These are phyloP conservation scores for Plantago ovata DNA, from an alignment of 257 asterid species.

Conservation along the genomic window DNA sequence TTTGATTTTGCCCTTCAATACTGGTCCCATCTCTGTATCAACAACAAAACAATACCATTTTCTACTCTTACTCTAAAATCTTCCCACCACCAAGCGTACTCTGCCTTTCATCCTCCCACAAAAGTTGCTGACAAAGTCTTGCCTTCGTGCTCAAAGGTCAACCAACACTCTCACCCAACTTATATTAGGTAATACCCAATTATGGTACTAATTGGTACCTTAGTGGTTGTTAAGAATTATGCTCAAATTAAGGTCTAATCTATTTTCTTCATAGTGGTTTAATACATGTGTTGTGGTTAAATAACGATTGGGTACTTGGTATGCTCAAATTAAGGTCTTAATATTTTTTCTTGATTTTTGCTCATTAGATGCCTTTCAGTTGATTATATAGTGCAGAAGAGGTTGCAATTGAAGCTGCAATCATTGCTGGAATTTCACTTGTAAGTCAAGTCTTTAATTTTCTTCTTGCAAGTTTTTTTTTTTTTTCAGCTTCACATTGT, in stretches of 20 bases:
- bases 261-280: too few species aligned
- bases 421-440: slow-evolving; percentile 61
- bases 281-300: too few species aligned
- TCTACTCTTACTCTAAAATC: slow-evolving; percentile 8
- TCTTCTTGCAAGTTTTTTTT: background rate
- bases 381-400: slow-evolving; percentile 60
- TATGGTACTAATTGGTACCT: too few species aligned
- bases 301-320: too few species aligned
- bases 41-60: slow-evolving; percentile 4
- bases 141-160: slow-evolving; percentile 79
- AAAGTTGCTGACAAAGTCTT: slow-evolving; percentile 50
- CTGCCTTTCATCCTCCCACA: slow-evolving; percentile 11
- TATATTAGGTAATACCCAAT: background rate
- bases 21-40: slow-evolving; percentile 12
- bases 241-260: background rate
- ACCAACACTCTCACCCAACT: background rate
- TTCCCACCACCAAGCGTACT: slow-evolving; percentile 7
- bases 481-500: too few species aligned
- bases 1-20: background rate
- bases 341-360: slow-evolving; percentile 18
- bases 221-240: background rate
- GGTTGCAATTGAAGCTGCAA: slow-evolving; percentile 70
- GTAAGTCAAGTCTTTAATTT: slow-evolving; percentile 35
- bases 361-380: background rate
- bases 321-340: too few species aligned